Evolutionary conservation across 2,329 filamentous ascomycete species (phyloP).

Genomic region (Neoarthrinium moseri): DNA sequence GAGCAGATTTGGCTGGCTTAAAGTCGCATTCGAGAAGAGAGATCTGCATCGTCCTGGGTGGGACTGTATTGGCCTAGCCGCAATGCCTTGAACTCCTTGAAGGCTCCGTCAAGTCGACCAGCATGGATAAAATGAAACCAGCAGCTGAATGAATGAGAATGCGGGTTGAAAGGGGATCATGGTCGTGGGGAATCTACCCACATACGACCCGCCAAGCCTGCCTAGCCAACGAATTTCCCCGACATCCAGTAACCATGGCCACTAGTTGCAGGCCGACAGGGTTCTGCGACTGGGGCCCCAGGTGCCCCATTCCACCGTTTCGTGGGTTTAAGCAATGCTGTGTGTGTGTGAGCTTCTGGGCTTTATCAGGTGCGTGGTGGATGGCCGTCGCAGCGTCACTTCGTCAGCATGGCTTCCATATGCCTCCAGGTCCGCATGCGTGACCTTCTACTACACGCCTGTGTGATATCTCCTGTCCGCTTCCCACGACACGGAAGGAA

Average conservation of each 20-base stretch:
- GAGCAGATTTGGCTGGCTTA: too few species aligned
- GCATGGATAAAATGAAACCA: neutral
- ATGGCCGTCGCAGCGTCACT: neutral
- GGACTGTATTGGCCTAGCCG: neutral
- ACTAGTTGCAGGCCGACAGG: conserved; percentile 7
- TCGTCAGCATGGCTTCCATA: neutral
- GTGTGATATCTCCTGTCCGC: too few species aligned
- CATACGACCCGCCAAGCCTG: conserved; percentile 6
- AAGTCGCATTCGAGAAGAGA: too few species aligned
- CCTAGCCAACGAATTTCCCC: conserved; percentile 6
- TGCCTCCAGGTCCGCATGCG: too few species aligned
- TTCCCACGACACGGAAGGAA: too few species aligned
- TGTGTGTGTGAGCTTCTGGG: neutral
- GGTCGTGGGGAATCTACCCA: conserved; percentile 8
- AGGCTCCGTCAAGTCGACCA: neutral
- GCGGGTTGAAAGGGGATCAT: conserved; percentile 3
- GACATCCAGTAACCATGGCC: conserved; percentile 7
- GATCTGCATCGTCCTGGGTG: neutral
- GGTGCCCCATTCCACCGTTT: neutral
- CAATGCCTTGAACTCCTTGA: neutral
- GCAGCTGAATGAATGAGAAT: neutral
- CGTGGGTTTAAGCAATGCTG: neutral
- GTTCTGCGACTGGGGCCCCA: conserved; percentile 1
- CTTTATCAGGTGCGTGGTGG: neutral
- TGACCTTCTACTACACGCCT: too few species aligned